Conservation (phyloP, 2,329 filamentous ascomycete species). For the Trichothecium roseum region DNA sequence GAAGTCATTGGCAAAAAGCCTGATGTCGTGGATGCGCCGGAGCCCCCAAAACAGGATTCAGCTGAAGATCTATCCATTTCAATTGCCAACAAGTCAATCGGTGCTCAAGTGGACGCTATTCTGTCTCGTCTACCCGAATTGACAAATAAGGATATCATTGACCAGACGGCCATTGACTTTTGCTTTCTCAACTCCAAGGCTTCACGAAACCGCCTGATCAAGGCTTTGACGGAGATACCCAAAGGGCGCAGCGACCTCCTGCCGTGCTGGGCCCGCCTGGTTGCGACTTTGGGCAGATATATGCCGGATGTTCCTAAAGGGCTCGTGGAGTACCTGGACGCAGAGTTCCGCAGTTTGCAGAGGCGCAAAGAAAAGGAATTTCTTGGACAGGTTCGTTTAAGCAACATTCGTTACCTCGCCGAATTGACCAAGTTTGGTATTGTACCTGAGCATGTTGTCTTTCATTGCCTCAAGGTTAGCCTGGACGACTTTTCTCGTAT, state of each 20-base stretch:
- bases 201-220: constrained; percentile 86
- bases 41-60: constrained; percentile 38
- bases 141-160: constrained; percentile 82
- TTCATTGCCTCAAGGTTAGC: constrained; percentile 96
- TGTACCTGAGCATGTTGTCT: constrained; percentile 96
- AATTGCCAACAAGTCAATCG: constrained; percentile 95
- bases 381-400: constrained; percentile 81
- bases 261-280: constrained; percentile 81
- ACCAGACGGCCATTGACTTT: constrained; percentile 90
- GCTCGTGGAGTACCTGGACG: constrained; percentile 83
- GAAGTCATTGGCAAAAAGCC: constrained; percentile 72
- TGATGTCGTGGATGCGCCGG: constrained; percentile 40
- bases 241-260: constrained; percentile 88
- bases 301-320: constrained; percentile 91
- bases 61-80: constrained; percentile 83
- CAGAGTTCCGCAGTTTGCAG: constrained; percentile 93
- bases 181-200: constrained; percentile 98
- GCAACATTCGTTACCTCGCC: constrained; percentile 94
- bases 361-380: constrained; percentile 97
- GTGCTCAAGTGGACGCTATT: constrained; percentile 88
- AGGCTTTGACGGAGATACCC: constrained; percentile 86
- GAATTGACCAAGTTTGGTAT: constrained; percentile 97
- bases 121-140: constrained; percentile 82
- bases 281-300: constrained; percentile 87
- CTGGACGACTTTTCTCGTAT: constrained; percentile 95